These are phyloP conservation scores for Ambrosia trifida DNA, from an alignment of 129 eudicot genomes.

Conservation along the genomic window DNA sequence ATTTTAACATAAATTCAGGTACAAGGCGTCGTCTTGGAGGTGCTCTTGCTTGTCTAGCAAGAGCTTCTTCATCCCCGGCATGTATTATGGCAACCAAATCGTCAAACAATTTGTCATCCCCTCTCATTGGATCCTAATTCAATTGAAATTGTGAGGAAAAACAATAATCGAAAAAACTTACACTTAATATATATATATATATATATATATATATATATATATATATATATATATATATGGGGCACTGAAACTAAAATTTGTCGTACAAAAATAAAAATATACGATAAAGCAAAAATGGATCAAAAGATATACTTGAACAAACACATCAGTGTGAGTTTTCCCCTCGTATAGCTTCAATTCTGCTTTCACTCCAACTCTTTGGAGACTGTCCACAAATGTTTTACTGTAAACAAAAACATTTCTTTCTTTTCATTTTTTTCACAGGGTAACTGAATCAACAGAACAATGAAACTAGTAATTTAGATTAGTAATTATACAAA, in stretches of 20 bases:
- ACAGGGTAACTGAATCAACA: background rate
- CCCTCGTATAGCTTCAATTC: constrained; percentile 80
- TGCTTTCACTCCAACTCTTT: constrained; percentile 69
- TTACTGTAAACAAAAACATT: constrained; percentile 41
- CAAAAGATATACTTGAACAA: constrained; percentile 70
- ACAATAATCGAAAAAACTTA: background rate
- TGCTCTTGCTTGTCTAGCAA: constrained; percentile 61
- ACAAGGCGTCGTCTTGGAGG: constrained; percentile 76
- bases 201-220: no score
- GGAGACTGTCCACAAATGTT: constrained; percentile 79
- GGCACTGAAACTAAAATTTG: constrained; percentile 6
- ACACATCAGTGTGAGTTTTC: constrained; percentile 89
- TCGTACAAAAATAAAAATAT: background rate
- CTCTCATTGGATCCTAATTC: constrained; percentile 97
- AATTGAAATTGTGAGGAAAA: background rate
- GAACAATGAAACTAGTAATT: background rate
- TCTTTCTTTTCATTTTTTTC: background rate
- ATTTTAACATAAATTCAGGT: constrained; percentile 81
- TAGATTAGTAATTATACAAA: background rate
- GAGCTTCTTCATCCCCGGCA: constrained; percentile 73
- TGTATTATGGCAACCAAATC: constrained; percentile 69
- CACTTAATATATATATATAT: no score
- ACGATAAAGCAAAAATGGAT: background rate
- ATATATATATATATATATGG: no score
- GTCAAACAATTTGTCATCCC: constrained; percentile 81